A percentile compares a stretch with the other conserved stretches of the same genome.
Conservation (phyloP, 345 rosid species). For the Rhodamnia rubescens region DNA sequence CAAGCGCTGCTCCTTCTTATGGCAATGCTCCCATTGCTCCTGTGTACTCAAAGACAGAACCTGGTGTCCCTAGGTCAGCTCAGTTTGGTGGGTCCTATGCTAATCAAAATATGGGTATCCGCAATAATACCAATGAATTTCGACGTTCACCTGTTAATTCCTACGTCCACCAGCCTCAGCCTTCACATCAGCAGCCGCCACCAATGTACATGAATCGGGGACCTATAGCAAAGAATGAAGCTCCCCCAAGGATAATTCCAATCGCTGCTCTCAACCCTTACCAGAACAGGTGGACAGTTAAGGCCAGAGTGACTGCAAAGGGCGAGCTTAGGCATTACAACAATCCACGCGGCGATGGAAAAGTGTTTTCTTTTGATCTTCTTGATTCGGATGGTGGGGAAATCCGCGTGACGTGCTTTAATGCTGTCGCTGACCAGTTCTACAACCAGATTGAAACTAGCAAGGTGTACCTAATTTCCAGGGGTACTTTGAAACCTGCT, state of each 20-base stretch:
- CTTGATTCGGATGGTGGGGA: conserved; percentile 91
- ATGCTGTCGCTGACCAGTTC: conserved; percentile 75
- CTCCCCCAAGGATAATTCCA: conserved; percentile 60
- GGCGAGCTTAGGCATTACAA: conserved; percentile 62
- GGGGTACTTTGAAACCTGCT: conserved; percentile 73
- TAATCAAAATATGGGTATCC: conserved; percentile 23
- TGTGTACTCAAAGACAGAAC: conserved; percentile 19
- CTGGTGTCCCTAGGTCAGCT: conserved; percentile 20
- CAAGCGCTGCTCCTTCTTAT: conserved; percentile 13
- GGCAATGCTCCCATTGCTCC: neutral
- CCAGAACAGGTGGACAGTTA: conserved; percentile 81
- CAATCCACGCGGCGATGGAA: conserved; percentile 78
- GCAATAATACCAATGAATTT: conserved; percentile 28
- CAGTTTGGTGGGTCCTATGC: conserved; percentile 17
- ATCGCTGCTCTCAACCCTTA: conserved; percentile 86
- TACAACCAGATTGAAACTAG: conserved; percentile 70
- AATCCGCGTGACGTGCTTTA: conserved; percentile 87
- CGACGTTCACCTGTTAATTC: conserved; percentile 18
- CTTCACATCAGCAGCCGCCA: conserved; percentile 43
- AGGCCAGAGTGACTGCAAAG: conserved; percentile 84
- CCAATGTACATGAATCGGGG: conserved; percentile 60
- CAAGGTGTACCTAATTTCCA: conserved; percentile 66
- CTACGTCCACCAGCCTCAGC: conserved; percentile 16
- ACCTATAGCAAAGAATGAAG: conserved; percentile 61
- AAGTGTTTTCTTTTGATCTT: conserved; percentile 83